Conservation (phyloP, 306 rosid species). For the Echinosophora koreensis region DNA sequence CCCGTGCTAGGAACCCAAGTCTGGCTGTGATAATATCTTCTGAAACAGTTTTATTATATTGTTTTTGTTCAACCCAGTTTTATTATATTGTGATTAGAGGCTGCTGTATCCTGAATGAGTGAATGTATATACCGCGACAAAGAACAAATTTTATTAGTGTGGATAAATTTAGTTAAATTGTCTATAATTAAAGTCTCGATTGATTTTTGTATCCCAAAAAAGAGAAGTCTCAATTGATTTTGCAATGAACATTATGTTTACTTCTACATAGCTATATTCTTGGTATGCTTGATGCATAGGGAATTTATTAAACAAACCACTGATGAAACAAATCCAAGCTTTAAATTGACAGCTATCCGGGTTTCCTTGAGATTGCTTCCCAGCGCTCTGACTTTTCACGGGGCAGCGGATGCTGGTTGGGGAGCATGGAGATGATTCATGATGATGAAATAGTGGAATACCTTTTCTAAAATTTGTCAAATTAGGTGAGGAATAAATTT, state of each 20-base stretch:
- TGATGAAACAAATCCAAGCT: not conserved
- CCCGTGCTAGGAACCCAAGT: conserved; percentile 35
- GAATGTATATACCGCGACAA: conserved; percentile 44
- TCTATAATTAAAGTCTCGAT: not conserved
- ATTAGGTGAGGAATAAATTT: not conserved
- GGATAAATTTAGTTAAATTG: conserved; percentile 32
- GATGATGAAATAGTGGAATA: not conserved
- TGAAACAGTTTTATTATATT: conserved; percentile 14
- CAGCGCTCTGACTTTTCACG: not conserved
- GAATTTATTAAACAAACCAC: not conserved
- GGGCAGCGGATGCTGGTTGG: not conserved
- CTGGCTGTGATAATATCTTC: conserved; percentile 27
- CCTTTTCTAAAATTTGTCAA: not conserved
- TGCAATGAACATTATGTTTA: conserved; percentile 24
- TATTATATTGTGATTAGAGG: conserved; percentile 39
- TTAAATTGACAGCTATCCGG: not conserved
- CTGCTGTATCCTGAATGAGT: conserved; percentile 43
- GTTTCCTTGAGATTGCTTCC: not conserved
- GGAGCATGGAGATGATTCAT: not conserved
- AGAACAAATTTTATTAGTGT: conserved; percentile 36
- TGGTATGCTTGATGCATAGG: not conserved
- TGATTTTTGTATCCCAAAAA: conserved; percentile 8
- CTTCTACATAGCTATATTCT: not conserved
- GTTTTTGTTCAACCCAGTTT: no score
- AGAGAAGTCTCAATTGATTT: not conserved